Evolutionary conservation across 352 stramenopile genomes (phyloP), one percentile per base, ranked within the genome.

Genomic region (Globisporangium ultimum): DNA sequence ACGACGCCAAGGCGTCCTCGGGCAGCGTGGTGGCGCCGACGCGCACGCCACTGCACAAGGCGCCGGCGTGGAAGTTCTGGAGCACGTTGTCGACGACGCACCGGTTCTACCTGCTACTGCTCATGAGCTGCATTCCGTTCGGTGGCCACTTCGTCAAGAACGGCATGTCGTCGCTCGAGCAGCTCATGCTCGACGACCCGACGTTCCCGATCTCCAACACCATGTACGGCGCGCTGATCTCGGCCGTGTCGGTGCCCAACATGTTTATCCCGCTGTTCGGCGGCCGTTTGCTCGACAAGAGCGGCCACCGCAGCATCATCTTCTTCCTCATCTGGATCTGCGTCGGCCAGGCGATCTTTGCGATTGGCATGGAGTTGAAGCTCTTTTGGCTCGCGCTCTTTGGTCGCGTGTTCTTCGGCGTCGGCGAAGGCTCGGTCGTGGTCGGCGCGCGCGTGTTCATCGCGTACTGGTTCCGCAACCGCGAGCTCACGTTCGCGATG

Each of bases 141-240:
- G 82, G 84, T 32, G 84, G 80, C 24, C 86, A 95, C 70, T 95
- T 95, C 54, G 86, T 92, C 53, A 95, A 93, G 82, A 95, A 93
- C 53, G 74, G 78, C 53, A 87, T 95, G 78, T 90, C 81, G 42
- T 86, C 84, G 50, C 64, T 95, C 21, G 76, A 90, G 58, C 84
- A 87, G 60, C 64, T 93, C 21, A 92, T 95, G 80, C 60, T 93
- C 28, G 73, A 89, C 36, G 82, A 93, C 56, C 60, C 69, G 41
- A 63, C 73, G 32, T 95, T 92, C 63, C 77, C 82, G 28, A 84
- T 95, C 54, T 72, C 84, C 38, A 93, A 91, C 61, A 93, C 82
- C 43, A 91, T 91, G 82, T 95, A 92, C 59, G 86, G 86, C 42
- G 84, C 84, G 40, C 63, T 95, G 48, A 64, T 92, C 54, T 91